These are phyloP conservation scores for Colletotrichum neosansevieriae DNA, from an alignment of 2,329 filamentous ascomycete genomes.

Conservation along the genomic window DNA sequence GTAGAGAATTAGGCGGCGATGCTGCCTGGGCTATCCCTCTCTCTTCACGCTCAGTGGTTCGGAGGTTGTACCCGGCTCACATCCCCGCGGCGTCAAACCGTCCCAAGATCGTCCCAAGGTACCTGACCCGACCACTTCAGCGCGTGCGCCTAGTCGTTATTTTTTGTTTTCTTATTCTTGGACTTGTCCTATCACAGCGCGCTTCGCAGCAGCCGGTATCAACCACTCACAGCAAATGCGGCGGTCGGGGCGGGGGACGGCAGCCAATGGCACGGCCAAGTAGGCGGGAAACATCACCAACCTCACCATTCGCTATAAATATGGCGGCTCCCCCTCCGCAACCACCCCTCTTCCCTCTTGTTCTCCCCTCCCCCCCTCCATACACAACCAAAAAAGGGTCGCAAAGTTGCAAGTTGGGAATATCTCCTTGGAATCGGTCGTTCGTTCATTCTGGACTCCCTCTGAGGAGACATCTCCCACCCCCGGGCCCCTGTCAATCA, in stretches of 20 bases:
- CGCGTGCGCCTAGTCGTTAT: slow-evolving; percentile 3
- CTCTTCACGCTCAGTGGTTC: neutral
- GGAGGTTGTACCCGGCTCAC: slow-evolving; percentile 13
- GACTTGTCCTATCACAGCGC: slow-evolving; percentile 30
- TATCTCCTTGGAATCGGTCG: slow-evolving; percentile 60
- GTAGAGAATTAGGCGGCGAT: slow-evolving; percentile 33
- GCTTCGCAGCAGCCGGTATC: neutral
- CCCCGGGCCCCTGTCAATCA: slow-evolving; percentile 67
- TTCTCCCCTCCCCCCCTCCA: slow-evolving; percentile 64
- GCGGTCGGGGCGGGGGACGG: slow-evolving; percentile 25
- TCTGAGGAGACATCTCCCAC: slow-evolving; percentile 59
- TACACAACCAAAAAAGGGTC: slow-evolving; percentile 65
- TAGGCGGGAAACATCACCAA: slow-evolving; percentile 36
- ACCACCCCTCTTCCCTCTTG: slow-evolving; percentile 48
- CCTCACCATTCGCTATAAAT: slow-evolving; percentile 49
- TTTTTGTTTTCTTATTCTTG: slow-evolving; percentile 1
- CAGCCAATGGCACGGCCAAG: slow-evolving; percentile 37
- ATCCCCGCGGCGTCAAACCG: slow-evolving; percentile 15
- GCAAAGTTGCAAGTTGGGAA: slow-evolving; percentile 66
- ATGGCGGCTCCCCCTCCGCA: slow-evolving; percentile 46
- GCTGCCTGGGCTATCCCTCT: slow-evolving; percentile 37
- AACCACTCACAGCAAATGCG: slow-evolving; percentile 22
- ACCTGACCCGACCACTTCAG: neutral
- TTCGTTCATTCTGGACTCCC: slow-evolving; percentile 55
- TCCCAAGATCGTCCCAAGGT: too few species aligned